phyloP scores from a whole-genome alignment of 148 eudicot genomes.

The Amaranthus cruentus region DNA sequence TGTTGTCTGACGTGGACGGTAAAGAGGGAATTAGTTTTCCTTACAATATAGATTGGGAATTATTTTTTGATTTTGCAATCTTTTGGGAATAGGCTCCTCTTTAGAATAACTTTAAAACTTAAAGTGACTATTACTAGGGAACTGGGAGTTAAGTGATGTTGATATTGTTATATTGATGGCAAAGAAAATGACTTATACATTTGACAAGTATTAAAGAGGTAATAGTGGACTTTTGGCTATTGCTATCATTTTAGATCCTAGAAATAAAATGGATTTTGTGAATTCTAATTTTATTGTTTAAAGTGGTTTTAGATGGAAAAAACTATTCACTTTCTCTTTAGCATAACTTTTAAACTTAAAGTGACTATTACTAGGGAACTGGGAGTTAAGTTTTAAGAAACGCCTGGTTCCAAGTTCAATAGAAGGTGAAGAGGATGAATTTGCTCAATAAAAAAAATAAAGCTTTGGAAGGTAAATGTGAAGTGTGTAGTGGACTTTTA shows the following conservation, averaged over 20 bases:
- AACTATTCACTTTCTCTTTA: too few species aligned
- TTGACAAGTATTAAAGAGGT: neutral
- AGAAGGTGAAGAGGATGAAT: neutral
- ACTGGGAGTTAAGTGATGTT: neutral
- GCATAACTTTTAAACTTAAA: too few species aligned
- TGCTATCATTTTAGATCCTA: neutral
- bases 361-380: too few species aligned
- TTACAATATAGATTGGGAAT: too few species aligned
- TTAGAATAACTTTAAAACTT: too few species aligned
- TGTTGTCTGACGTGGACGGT: too few species aligned
- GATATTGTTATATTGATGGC: neutral
- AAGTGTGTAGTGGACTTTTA: conserved; percentile 3
- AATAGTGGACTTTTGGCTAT: neutral
- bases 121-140: too few species aligned
- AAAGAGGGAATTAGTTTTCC: too few species aligned
- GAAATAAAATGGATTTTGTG: conserved; percentile 8
- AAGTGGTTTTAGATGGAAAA: too few species aligned
- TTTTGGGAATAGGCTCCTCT: too few species aligned
- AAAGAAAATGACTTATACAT: neutral
- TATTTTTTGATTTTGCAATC: too few species aligned
- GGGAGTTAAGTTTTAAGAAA: neutral
- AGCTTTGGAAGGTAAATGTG: neutral
- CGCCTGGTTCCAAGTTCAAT: neutral
- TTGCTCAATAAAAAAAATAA: neutral
- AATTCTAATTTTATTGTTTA: neutral